Base-by-base conservation (phyloP, 2,329 filamentous ascomycete genomes). In the Scolecobasidium constrictum region DNA sequence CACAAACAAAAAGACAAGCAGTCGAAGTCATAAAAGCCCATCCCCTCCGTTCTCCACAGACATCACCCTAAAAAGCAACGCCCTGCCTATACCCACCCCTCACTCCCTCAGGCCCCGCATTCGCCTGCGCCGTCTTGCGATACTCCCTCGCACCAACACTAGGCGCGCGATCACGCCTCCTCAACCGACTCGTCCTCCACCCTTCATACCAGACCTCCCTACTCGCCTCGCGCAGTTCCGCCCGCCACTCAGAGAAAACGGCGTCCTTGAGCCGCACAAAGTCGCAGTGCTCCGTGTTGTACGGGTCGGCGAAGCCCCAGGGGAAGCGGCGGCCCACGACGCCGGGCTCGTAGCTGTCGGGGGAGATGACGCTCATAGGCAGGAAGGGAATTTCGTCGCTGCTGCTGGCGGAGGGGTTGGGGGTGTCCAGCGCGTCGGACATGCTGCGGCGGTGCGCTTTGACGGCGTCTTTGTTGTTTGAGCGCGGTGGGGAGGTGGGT, bases 221-320 rank as follows among this genome's bases (percentile, higher is more conserved):
- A 60, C 86, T 94, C 41, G 86, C 83, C 61, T 94, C 86, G 47
- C 90, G 82, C 47, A 98, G 71, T 58, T 98, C 92, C 35, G 75
- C 75, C 40, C 90, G 82, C 92, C 92, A 98, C 56, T 96, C 90
- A 50, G 71, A 79, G 61, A 98, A 98, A 22, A 98, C 84, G 5
- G 83, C 81, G 46, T 96, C 88, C 65, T 92, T 92, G 51, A 98
- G 73, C 48, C 82, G 81, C 44, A 83, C 71, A 61, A 95, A 98
- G 63, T 98, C 92, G 65, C 92, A 98, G 65, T 98, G 92, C 53
- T 84, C 77, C 21, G 80, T 72, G 55, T 96, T 81, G 67, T 92
- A 88, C 1, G 92, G 92, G 56, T 96, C 86, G 4, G 92, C 92
- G 53, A 95, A 93, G 5, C 92, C 92, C 92, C 92, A 98, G 0